phyloP scores from a whole-genome alignment of 2,329 filamentous ascomycete species.

The Clathrospora elynae region DNA sequence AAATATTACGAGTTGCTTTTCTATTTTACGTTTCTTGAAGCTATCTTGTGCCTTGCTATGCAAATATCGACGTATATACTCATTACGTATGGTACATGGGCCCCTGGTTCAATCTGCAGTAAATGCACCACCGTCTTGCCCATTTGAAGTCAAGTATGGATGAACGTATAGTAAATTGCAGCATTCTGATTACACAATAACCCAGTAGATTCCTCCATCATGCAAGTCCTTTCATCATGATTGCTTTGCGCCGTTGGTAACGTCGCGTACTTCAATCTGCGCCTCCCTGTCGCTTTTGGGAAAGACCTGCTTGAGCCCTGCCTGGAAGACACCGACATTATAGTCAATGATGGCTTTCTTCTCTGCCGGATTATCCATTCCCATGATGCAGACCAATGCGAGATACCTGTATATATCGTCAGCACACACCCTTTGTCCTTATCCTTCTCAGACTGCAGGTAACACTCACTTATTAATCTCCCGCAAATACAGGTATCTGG shows the following conservation, averaged over 20 bases:
- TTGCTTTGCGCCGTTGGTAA: constrained; percentile 21
- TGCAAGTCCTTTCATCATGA: too few species aligned
- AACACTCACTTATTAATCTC: constrained; percentile 68
- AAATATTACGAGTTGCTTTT: background rate
- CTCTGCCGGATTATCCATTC: constrained; percentile 77
- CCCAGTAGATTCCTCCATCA: too few species aligned
- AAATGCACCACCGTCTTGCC: too few species aligned
- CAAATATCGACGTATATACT: background rate
- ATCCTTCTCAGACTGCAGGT: background rate
- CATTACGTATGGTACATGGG: background rate
- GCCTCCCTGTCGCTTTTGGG: constrained; percentile 50
- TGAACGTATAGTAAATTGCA: background rate
- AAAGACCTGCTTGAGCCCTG: constrained; percentile 79
- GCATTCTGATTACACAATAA: background rate
- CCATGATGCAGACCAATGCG: constrained; percentile 84
- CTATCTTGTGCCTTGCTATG: too few species aligned
- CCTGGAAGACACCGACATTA: constrained; percentile 82
- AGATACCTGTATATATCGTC: constrained; percentile 62
- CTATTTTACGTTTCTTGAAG: background rate
- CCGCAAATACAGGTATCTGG: constrained; percentile 66
- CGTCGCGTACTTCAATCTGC: constrained; percentile 30
- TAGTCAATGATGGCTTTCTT: constrained; percentile 85
- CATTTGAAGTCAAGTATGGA: too few species aligned
- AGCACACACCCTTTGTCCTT: constrained; percentile 2
- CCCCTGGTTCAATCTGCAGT: background rate